A percentile compares a stretch with the other conserved stretches of the same genome.
Conservation (phyloP, 2,329 filamentous ascomycete species). For the Fusarium pseudoanthophilum region DNA sequence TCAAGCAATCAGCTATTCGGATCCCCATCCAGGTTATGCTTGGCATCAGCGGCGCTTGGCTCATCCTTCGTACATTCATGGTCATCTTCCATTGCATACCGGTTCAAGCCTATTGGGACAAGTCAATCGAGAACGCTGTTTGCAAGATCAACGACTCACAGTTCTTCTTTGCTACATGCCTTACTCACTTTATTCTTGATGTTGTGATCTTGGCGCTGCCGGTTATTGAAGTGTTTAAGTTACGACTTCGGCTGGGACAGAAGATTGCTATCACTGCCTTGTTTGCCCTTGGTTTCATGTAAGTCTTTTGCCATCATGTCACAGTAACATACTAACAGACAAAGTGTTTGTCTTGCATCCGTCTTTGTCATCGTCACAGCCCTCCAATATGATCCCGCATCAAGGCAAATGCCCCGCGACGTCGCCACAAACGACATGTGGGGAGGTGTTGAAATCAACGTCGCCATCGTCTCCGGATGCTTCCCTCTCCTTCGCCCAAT, state of each 20-base stretch:
- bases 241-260: slow-evolving; percentile 44
- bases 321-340: not conserved
- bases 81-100: slow-evolving; percentile 50
- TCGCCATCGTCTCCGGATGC: slow-evolving; percentile 41
- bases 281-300: slow-evolving; percentile 47
- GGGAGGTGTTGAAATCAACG: slow-evolving; percentile 38
- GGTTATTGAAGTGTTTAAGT: slow-evolving; percentile 46
- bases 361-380: slow-evolving; percentile 31
- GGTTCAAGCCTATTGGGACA: slow-evolving; percentile 49
- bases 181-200: slow-evolving; percentile 49
- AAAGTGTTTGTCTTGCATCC: slow-evolving; percentile 36
- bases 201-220: slow-evolving; percentile 47
- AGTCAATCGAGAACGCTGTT: slow-evolving; percentile 37
- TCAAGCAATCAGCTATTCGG: slow-evolving; percentile 43
- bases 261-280: slow-evolving; percentile 45
- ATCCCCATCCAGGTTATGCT: slow-evolving; percentile 44
- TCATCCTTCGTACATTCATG: slow-evolving; percentile 47
- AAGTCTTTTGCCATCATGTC: not conserved
- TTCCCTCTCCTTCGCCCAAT: slow-evolving; percentile 40
- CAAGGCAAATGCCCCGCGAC: slow-evolving; percentile 38
- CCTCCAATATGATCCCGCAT: slow-evolving; percentile 24
- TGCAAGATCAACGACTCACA: slow-evolving; percentile 48
- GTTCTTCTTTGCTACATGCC: slow-evolving; percentile 49
- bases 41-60: slow-evolving; percentile 40
- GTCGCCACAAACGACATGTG: slow-evolving; percentile 31